Percentiles rank a stretch among this genome's conserved stretches.
These are phyloP conservation scores for Fusarium humuli DNA, from an alignment of 2,329 filamentous ascomycete genomes.

Conservation along the genomic window DNA sequence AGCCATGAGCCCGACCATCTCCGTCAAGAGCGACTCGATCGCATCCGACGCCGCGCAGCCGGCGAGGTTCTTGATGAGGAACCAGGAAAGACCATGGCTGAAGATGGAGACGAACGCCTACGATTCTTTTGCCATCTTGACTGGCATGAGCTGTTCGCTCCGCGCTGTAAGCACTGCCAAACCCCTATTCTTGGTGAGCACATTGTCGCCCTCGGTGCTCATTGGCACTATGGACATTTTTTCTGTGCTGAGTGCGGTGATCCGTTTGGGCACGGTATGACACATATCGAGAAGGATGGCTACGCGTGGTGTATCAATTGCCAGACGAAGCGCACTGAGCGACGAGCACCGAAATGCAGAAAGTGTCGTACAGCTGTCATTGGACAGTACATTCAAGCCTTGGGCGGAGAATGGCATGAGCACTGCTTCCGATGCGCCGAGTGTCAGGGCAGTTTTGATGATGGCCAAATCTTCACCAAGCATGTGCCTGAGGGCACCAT, in stretches of 20 bases:
- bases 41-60: conserved; percentile 72
- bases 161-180: conserved; percentile 93
- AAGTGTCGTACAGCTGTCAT: conserved; percentile 87
- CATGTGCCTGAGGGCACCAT: conserved; percentile 62
- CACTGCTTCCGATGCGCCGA: conserved; percentile 85
- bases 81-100: conserved; percentile 71
- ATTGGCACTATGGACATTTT: conserved; percentile 98
- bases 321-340: conserved; percentile 90
- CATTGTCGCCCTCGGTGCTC: conserved; percentile 90
- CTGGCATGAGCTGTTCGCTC: conserved; percentile 94
- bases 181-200: conserved; percentile 97
- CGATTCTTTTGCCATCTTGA: conserved; percentile 99
- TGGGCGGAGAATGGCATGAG: conserved; percentile 94
- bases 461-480: conserved; percentile 74
- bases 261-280: conserved; percentile 80
- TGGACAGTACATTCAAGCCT: conserved; percentile 87
- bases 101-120: conserved; percentile 78
- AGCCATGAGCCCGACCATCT: conserved; percentile 86
- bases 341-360: conserved; percentile 87
- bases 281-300: conserved; percentile 91
- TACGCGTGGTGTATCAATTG: conserved; percentile 97
- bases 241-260: conserved; percentile 99
- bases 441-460: conserved; percentile 70
- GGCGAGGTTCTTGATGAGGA: conserved; percentile 71
- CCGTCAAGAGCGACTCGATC: conserved; percentile 76